These are phyloP conservation scores for Yamadazyma aaseri DNA, from an alignment of 1,139 yeast species.

Conservation along the genomic window DNA sequence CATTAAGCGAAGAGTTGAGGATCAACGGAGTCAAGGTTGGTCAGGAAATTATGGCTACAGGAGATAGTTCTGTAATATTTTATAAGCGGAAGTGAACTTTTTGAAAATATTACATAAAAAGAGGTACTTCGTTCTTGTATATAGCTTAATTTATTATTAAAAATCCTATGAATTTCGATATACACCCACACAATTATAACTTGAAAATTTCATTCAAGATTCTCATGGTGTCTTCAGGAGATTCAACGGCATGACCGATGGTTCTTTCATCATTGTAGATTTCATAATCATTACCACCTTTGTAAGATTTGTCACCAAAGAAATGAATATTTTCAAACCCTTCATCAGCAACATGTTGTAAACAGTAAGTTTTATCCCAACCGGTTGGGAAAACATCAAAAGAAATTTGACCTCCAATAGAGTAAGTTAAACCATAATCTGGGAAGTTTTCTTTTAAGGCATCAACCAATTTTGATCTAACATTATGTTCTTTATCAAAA, in stretches of 20 bases:
- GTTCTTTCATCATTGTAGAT: constrained; percentile 89
- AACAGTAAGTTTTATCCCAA: constrained; percentile 98
- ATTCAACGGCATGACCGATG: constrained; percentile 88
- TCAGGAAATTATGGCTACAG: constrained; percentile 66
- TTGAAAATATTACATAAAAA: too few species aligned
- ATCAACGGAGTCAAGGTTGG: constrained; percentile 29
- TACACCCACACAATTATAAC: constrained; percentile 28
- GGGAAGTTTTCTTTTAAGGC: constrained; percentile 83
- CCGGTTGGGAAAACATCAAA: constrained; percentile 99
- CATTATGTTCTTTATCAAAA: constrained; percentile 72
- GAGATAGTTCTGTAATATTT: constrained; percentile 60
- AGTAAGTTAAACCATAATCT: constrained; percentile 84
- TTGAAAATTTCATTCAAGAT: constrained; percentile 81
- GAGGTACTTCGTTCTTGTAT: constrained; percentile 1
- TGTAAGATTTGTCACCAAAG: constrained; percentile 96
- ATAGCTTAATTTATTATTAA: constrained; percentile 1
- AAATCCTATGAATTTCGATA: too few species aligned
- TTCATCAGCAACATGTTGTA: constrained; percentile 86
- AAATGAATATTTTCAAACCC: constrained; percentile 87
- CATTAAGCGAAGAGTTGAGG: constrained; percentile 31
- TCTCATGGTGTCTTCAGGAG: constrained; percentile 84
- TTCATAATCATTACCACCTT: constrained; percentile 99
- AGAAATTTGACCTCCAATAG: constrained; percentile 98
- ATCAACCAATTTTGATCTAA: constrained; percentile 79
- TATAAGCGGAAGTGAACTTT: constrained; percentile 35